Base-by-base conservation (phyloP, 1,284 basidiomycete species). In the Tilletia caries region DNA sequence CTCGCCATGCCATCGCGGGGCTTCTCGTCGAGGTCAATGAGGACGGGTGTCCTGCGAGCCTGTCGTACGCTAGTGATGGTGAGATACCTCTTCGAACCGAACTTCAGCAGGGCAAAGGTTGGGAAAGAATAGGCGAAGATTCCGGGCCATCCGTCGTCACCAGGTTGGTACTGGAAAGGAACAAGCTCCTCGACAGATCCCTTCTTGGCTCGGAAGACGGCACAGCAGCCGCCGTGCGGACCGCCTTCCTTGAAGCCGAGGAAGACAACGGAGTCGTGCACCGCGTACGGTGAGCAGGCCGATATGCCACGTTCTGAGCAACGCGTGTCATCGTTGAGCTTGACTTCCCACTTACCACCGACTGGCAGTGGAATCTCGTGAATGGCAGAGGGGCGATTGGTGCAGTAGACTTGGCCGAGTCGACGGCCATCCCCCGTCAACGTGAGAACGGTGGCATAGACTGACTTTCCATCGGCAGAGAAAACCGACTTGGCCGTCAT, bases 401-500 rank as follows among this genome's bases (percentile, higher is more conserved):
- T 86, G 80, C 91, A 91, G 23, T 85, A 85, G 68, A 87, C 87
- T 69, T 89, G 79, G 0, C 90, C 91, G 6, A 91, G 84, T 29
- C 88, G 76, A 65, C 87, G 86, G 6, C 87, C 87, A 65, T 90
- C 89, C 1, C 79, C 74, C 0, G 86, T 86, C 67, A 86, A 85
- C 65, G 89, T 87, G 75, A 89, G 90, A 0, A 89, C 90, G 0
- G 88, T 89, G 0, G 87, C 87, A 67, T 87, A 87, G 6, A 91
- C 76, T 25, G 77, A 79, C 33, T 85, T 75, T 8, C 58, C 71
- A 18, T 86, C 84, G 0, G 81, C 77, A 3, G 81, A 84, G 76
- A 90, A 90, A 2, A 86, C 79, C 0, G 86, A 86, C 74, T 91
- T 89, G 3, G 87, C 89, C 66, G 89, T 86, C 3, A 87, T 83